These are phyloP conservation scores for Pythium oligandrum DNA, from an alignment of 352 stramenopile genomes.

Conservation along the genomic window DNA sequence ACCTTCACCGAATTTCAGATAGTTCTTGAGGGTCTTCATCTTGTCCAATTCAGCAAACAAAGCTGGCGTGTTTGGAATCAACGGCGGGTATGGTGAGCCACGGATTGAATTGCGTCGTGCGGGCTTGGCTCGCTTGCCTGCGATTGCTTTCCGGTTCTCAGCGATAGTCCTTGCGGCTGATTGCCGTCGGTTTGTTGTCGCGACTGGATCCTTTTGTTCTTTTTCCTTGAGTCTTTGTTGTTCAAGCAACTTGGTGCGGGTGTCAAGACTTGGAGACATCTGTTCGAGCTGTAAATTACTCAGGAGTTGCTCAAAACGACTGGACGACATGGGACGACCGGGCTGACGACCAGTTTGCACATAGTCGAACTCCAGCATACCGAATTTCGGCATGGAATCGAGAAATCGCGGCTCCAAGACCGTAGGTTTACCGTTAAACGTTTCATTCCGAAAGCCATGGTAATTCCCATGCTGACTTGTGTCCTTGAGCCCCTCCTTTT, in stretches of 20 bases:
- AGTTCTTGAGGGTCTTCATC: slow-evolving; percentile 62
- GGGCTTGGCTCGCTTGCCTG: not conserved
- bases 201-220: not conserved
- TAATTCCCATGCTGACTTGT: slow-evolving; percentile 71
- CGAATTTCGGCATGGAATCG: slow-evolving; percentile 63
- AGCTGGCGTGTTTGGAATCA: slow-evolving; percentile 29
- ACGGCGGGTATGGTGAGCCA: slow-evolving; percentile 29
- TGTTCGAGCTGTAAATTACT: slow-evolving; percentile 45
- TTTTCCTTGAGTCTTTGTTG: too few species aligned
- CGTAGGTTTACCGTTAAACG: slow-evolving; percentile 57
- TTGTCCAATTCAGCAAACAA: slow-evolving; percentile 56
- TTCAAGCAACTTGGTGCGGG: slow-evolving; percentile 5
- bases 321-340: slow-evolving; percentile 41
- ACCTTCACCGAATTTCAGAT: slow-evolving; percentile 53
- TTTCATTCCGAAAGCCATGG: slow-evolving; percentile 76
- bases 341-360: slow-evolving; percentile 44
- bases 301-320: slow-evolving; percentile 65
- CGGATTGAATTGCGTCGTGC: not conserved
- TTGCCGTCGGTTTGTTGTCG: not conserved
- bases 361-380: slow-evolving; percentile 74
- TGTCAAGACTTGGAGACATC: slow-evolving; percentile 35
- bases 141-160: too few species aligned
- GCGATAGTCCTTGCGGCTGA: too few species aligned
- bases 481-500: slow-evolving; percentile 58
- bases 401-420: slow-evolving; percentile 51